phyloP scores from a whole-genome alignment of 257 asterid species.

The Primulina eburnea region DNA sequence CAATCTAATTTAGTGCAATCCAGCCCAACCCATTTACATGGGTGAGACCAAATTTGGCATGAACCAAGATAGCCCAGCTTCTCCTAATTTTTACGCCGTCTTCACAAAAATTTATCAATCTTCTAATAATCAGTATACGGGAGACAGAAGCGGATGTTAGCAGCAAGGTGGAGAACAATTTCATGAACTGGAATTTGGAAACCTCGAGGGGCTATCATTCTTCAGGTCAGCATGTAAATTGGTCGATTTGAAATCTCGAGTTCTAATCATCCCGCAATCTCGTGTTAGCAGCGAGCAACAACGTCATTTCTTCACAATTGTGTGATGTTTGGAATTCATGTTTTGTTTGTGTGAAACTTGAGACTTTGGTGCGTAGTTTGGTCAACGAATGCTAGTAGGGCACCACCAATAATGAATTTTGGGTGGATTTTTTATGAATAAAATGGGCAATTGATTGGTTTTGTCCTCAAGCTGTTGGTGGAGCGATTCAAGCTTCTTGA shows the following conservation, averaged over 20 bases:
- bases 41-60: too few relatives aligned
- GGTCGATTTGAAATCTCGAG: constrained; percentile 45
- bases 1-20: too few relatives aligned
- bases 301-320: neutral
- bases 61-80: too few relatives aligned
- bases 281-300: neutral
- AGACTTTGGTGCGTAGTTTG: neutral
- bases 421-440: neutral
- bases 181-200: constrained; percentile 50
- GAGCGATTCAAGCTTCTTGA: too few relatives aligned
- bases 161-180: constrained; percentile 48
- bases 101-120: constrained; percentile 47
- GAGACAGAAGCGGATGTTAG: constrained; percentile 54
- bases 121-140: constrained; percentile 34
- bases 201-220: constrained; percentile 59
- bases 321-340: neutral
- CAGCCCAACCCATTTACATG: too few relatives aligned
- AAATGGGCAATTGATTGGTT: neutral
- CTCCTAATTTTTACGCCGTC: too few relatives aligned
- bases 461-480: neutral
- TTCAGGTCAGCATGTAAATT: constrained; percentile 58
- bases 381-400: neutral
- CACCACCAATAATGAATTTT: neutral
- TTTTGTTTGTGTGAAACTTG: neutral
- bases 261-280: neutral